Percentiles rank a stretch among this genome's conserved stretches.
These are phyloP conservation scores for Suhomyces choctaworum DNA, from an alignment of 1,139 yeast species.

Conservation along the genomic window DNA sequence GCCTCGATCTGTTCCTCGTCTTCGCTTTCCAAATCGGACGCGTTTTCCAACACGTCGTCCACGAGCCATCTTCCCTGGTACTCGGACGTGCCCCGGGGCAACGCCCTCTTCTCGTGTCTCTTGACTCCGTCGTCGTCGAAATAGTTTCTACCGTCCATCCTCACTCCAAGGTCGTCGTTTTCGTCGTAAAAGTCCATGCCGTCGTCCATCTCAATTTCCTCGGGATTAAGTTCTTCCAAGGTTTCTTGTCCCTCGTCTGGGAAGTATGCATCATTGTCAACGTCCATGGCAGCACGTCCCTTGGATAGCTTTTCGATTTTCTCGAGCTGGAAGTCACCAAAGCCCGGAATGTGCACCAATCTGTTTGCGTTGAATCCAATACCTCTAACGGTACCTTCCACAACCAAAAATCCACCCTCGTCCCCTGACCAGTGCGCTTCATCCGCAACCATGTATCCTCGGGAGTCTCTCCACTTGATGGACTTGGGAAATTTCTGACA, in stretches of 20 bases:
- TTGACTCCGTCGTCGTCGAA: constrained; percentile 45
- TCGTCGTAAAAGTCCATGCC: constrained; percentile 47
- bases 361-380: constrained; percentile 76
- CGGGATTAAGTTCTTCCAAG: constrained; percentile 66
- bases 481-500: constrained; percentile 89
- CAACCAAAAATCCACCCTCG: constrained; percentile 42
- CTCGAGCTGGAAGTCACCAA: constrained; percentile 84
- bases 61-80: constrained; percentile 93
- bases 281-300: constrained; percentile 23
- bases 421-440: constrained; percentile 47
- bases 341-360: constrained; percentile 81
- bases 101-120: constrained; percentile 33
- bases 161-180: constrained; percentile 52
- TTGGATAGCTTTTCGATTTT: constrained; percentile 53
- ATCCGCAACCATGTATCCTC: constrained; percentile 87
- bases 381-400: constrained; percentile 88
- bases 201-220: constrained; percentile 52
- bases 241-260: constrained; percentile 64
- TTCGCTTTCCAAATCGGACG: constrained; percentile 55
- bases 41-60: constrained; percentile 51
- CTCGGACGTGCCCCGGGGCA: constrained; percentile 89
- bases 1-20: constrained; percentile 36
- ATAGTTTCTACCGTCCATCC: constrained; percentile 71
- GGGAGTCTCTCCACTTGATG: constrained; percentile 85
- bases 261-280: constrained; percentile 25